phyloP scores from a whole-genome alignment of 306 rosid species.

The Adenanthera pavonina region DNA sequence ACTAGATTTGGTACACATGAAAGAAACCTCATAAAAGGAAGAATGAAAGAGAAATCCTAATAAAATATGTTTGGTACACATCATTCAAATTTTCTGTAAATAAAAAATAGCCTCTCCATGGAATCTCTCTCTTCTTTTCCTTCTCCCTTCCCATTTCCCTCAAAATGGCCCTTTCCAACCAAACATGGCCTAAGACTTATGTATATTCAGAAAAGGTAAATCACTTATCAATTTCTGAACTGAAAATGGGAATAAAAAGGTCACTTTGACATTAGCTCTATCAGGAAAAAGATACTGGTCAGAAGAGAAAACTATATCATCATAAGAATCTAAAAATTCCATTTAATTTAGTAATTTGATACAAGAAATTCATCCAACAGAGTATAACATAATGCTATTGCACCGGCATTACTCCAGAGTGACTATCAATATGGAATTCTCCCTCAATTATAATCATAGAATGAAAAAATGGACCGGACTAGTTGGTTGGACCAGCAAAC shows the following conservation, averaged over 20 bases:
- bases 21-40: too few species aligned
- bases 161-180: too few species aligned
- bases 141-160: too few species aligned
- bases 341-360: background rate
- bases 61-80: too few species aligned
- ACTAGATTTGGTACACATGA: too few species aligned
- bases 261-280: background rate
- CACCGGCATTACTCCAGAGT: constrained; percentile 9
- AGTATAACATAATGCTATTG: constrained; percentile 11
- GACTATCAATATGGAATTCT: constrained; percentile 21
- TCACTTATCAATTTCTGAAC: constrained; percentile 30
- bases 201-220: constrained; percentile 21
- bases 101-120: too few species aligned
- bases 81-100: too few species aligned
- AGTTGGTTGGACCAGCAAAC: too few species aligned
- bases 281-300: constrained; percentile 9
- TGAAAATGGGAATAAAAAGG: constrained; percentile 11
- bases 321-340: constrained; percentile 10
- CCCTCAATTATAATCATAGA: background rate
- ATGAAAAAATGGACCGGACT: too few species aligned
- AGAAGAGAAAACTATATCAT: constrained; percentile 5
- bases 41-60: too few species aligned
- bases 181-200: background rate
- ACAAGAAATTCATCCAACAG: constrained; percentile 8
- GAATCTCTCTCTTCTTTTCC: too few species aligned